These are phyloP conservation scores for Leishmania lainsoni DNA, from an alignment of 208 protist species.

Conservation along the genomic window DNA sequence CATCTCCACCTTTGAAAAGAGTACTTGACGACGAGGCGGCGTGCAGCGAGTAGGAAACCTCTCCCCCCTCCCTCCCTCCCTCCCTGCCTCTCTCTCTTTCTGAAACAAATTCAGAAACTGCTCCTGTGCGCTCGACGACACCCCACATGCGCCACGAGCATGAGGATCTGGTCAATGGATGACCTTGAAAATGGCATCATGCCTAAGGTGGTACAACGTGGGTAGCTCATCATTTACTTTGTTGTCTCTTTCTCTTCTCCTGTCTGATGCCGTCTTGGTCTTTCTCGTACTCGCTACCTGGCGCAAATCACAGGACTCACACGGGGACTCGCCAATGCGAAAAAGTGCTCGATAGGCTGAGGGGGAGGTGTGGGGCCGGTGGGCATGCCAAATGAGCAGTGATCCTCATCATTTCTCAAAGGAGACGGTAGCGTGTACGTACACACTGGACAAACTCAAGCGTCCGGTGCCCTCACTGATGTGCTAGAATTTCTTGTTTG, in stretches of 20 bases:
- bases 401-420: background rate
- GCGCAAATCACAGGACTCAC: background rate
- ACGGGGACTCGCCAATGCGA: background rate
- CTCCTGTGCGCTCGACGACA: background rate
- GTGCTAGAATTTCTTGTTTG: background rate
- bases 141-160: background rate
- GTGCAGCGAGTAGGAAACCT: background rate
- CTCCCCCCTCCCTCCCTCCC: no score
- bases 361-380: background rate
- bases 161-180: background rate
- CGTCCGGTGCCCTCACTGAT: background rate
- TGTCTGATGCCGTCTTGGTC: background rate
- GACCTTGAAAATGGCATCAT: background rate
- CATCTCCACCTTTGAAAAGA: background rate
- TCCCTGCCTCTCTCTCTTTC: background rate
- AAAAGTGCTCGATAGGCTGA: background rate
- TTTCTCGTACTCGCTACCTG: background rate
- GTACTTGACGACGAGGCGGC: background rate
- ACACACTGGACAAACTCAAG: background rate
- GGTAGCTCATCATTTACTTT: no score
- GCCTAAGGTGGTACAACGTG: background rate
- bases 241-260: background rate
- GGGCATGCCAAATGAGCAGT: background rate
- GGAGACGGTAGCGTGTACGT: background rate
- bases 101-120: background rate